These are phyloP conservation scores for Picochlorum sp. DNA, from an alignment of 139 green algal species.

Conservation along the genomic window DNA sequence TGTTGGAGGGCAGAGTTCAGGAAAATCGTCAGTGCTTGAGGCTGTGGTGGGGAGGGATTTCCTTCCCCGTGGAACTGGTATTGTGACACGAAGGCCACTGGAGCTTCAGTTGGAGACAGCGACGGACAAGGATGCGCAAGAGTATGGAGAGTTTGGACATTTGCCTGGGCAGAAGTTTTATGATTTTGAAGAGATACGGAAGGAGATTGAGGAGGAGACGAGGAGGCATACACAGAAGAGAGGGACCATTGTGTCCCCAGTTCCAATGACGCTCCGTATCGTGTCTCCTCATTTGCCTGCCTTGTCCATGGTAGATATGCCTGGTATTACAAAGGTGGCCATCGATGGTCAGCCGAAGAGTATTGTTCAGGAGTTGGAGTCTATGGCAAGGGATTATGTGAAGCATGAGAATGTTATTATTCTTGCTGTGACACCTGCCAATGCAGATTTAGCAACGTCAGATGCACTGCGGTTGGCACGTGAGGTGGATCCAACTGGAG, in stretches of 20 bases:
- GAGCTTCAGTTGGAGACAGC: conserved; percentile 82
- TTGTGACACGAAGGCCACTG: conserved; percentile 85
- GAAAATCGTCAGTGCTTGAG: conserved; percentile 92
- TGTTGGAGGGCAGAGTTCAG: conserved; percentile 84
- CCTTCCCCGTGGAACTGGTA: conserved; percentile 84
- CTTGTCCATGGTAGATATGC: conserved; percentile 94
- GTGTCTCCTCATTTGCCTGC: conserved; percentile 83
- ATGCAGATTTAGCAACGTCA: conserved; percentile 91
- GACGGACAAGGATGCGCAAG: conserved; percentile 56
- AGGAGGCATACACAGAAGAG: conserved; percentile 58
- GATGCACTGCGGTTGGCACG: conserved; percentile 92
- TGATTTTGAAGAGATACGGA: conserved; percentile 76
- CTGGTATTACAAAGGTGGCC: conserved; percentile 91
- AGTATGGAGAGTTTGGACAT: conserved; percentile 91
- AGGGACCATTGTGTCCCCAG: conserved; percentile 72
- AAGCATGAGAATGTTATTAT: conserved; percentile 88
- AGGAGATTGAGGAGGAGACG: conserved; percentile 91
- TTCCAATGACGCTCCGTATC: conserved; percentile 91
- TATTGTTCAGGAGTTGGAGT: conserved; percentile 91
- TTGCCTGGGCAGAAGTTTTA: conserved; percentile 56
- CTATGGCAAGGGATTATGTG: conserved; percentile 90
- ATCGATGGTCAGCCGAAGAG: conserved; percentile 89
- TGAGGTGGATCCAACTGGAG: conserved; percentile 75
- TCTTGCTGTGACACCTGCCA: conserved; percentile 93
- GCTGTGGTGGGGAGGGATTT: conserved; percentile 91